Percentiles rank a stretch among this genome's conserved stretches.
Conservation (phyloP, 1,139 yeast genomes). For the Yamadazyma triangularis region DNA sequence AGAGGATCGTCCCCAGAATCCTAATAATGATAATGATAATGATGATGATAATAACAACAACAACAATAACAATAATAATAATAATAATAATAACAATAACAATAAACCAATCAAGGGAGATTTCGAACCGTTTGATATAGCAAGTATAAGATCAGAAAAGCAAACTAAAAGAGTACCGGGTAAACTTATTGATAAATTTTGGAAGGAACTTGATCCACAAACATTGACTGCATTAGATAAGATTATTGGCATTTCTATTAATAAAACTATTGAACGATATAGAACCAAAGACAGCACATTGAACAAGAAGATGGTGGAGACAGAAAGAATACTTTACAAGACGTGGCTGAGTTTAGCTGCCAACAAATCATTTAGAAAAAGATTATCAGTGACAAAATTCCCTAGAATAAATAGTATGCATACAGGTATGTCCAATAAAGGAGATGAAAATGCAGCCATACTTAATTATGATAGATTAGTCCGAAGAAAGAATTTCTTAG, state of each 20-base stretch:
- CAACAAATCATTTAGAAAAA: constrained; percentile 25
- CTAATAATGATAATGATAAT: no score
- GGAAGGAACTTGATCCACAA: constrained; percentile 27
- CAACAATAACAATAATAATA: no score
- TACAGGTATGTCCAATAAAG: constrained; percentile 8
- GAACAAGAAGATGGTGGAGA: constrained; percentile 18
- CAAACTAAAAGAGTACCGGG: constrained; percentile 22
- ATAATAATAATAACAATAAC: no score
- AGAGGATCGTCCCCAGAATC: no score
- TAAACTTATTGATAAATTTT: constrained; percentile 28
- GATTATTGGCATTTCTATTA: constrained; percentile 26
- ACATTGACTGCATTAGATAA: constrained; percentile 21
- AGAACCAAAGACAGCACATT: constrained; percentile 7
- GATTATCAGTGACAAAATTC: constrained; percentile 30
- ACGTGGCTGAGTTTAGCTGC: constrained; percentile 21
- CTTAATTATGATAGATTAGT: constrained; percentile 29
- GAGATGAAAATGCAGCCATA: constrained; percentile 15
- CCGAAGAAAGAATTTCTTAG: constrained; percentile 28
- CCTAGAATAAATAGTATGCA: constrained; percentile 26
- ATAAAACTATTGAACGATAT: constrained; percentile 28
- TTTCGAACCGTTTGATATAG: constrained; percentile 11
- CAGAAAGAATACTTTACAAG: constrained; percentile 24
- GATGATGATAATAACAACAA: no score
- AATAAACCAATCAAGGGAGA: no score
- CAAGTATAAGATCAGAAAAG: constrained; percentile 12